Percentiles rank a stretch among this genome's conserved stretches.
These are phyloP conservation scores for Irineochytrium annulatum DNA, from an alignment of 192 early-diverging fungal species.

Conservation along the genomic window DNA sequence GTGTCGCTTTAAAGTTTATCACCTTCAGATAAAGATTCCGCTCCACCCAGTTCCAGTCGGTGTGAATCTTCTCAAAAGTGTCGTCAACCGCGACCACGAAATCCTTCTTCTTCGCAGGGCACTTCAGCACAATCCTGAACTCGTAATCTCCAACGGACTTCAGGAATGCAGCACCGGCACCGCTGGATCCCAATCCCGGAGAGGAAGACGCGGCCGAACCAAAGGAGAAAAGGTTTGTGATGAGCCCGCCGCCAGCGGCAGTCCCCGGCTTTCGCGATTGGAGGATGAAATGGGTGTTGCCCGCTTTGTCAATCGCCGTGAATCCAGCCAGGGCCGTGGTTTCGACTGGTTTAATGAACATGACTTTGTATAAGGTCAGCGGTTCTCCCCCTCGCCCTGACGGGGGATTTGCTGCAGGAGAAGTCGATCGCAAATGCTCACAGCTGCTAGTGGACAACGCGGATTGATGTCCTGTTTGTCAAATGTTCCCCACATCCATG, in stretches of 20 bases:
- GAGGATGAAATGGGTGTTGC: conserved; percentile 52
- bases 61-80: conserved; percentile 52
- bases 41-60: conserved; percentile 59
- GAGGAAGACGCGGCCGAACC: background rate
- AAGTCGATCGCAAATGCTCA: no score
- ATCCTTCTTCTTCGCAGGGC: conserved; percentile 8
- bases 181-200: background rate
- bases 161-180: conserved; percentile 11
- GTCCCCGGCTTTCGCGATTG: conserved; percentile 31
- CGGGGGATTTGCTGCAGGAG: no score
- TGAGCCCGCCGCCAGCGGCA: conserved; percentile 23
- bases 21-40: conserved; percentile 46
- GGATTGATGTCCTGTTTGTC: no score
- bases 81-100: conserved; percentile 50
- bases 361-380: no score
- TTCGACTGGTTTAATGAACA: conserved; percentile 52
- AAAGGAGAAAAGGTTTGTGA: conserved; percentile 10
- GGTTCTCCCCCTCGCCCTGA: no score
- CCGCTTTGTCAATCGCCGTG: conserved; percentile 43
- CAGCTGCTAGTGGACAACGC: no score
- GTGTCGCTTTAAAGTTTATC: background rate
- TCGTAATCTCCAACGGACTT: conserved; percentile 40
- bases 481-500: no score
- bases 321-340: conserved; percentile 16
- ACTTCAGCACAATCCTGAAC: conserved; percentile 43